Conservation (phyloP, 2,329 filamentous ascomycete species). For the Metarhizium humberi region DNA sequence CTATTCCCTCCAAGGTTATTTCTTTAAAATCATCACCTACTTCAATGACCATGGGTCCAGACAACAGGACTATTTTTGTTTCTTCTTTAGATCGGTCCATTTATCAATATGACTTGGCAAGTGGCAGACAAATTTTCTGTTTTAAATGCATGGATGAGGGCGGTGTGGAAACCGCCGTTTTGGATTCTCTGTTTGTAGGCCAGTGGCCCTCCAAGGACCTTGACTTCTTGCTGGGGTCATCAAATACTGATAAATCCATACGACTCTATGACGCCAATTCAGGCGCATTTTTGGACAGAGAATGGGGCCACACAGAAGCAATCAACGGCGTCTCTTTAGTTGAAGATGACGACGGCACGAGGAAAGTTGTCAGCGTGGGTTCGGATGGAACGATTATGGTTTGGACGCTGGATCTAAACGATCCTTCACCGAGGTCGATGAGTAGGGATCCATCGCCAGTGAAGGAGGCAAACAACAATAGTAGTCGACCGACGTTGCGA, state of each 20-base stretch:
- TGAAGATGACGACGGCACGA: slow-evolving; percentile 45
- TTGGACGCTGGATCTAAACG: slow-evolving; percentile 51
- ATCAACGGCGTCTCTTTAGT: slow-evolving; percentile 77
- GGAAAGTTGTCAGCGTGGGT: slow-evolving; percentile 62
- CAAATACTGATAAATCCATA: slow-evolving; percentile 92
- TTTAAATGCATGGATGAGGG: slow-evolving; percentile 82
- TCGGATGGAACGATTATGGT: slow-evolving; percentile 79
- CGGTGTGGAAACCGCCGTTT: slow-evolving; percentile 68
- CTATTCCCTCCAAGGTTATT: slow-evolving; percentile 66
- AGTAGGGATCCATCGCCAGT: slow-evolving; percentile 46
- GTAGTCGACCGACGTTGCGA: slow-evolving; percentile 64
- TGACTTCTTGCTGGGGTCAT: slow-evolving; percentile 73
- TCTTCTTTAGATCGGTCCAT: slow-evolving; percentile 52
- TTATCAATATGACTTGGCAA: slow-evolving; percentile 53
- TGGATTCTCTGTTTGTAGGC: slow-evolving; percentile 66
- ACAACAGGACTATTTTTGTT: slow-evolving; percentile 49
- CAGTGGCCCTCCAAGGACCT: slow-evolving; percentile 44
- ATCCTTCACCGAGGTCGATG: slow-evolving; percentile 28
- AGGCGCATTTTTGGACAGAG: slow-evolving; percentile 70
- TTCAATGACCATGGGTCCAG: slow-evolving; percentile 65
- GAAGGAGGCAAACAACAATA: slow-evolving; percentile 41
- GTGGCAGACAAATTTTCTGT: slow-evolving; percentile 57
- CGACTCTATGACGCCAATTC: slow-evolving; percentile 75
- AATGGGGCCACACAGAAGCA: slow-evolving; percentile 92
- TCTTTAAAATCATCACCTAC: slow-evolving; percentile 79